Evolutionary conservation across 1,139 yeast species (phyloP).

Genomic region (Lodderomyces elongisporus): DNA sequence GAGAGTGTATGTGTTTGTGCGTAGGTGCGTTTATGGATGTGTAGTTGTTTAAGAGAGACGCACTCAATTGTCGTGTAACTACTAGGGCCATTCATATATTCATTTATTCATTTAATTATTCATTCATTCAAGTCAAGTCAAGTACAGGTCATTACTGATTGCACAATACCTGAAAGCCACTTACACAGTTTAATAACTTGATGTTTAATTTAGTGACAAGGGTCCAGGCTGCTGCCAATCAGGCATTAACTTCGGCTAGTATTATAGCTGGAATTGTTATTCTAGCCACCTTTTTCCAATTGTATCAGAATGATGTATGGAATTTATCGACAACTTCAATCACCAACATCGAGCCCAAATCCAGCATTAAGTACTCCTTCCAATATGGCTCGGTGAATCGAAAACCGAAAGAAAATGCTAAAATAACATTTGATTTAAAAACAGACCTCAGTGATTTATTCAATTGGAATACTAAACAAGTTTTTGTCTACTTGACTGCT

Average conservation of each 20-base stretch:
- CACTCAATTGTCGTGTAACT: no score
- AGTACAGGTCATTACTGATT: no score
- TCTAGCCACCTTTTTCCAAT: constrained; percentile 45
- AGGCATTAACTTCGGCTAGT: constrained; percentile 49
- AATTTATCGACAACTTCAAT: constrained; percentile 35
- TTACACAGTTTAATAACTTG: no score
- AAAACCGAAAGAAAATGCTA: constrained; percentile 75
- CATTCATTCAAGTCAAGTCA: no score
- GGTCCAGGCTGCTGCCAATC: constrained; percentile 53
- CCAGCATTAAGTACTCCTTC: constrained; percentile 57
- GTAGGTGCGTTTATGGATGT: no score
- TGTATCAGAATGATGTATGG: constrained; percentile 43
- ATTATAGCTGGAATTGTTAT: constrained; percentile 44
- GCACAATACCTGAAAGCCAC: no score
- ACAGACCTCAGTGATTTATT: constrained; percentile 65
- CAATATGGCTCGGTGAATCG: constrained; percentile 68
- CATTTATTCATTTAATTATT: no score
- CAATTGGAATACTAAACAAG: constrained; percentile 96
- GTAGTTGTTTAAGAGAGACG: no score
- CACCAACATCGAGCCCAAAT: constrained; percentile 34
- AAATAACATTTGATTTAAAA: constrained; percentile 65
- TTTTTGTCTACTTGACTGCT: constrained; percentile 84
- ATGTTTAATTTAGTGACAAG: constrained; percentile 41
- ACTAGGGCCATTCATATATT: no score
- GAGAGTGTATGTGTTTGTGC: no score